Conservation (phyloP, 495 filamentous ascomycete genomes). For the Neurospora sp. region DNA sequence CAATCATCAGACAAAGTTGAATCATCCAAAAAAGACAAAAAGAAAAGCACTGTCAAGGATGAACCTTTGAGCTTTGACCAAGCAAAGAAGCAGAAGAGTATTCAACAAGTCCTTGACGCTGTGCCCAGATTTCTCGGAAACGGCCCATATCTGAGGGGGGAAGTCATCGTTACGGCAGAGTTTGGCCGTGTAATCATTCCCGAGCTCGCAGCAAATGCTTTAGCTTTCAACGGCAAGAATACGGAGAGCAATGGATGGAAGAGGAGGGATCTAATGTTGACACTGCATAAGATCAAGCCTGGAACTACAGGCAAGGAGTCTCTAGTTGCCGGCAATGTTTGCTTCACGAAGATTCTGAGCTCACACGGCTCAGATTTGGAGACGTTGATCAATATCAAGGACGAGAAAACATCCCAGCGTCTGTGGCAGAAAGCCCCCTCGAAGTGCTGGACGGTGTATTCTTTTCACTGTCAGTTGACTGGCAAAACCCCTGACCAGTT, state of each 20-base stretch:
- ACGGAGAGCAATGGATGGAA: constrained; percentile 9
- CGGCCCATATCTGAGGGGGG: constrained; percentile 19
- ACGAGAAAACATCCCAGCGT: constrained; percentile 5
- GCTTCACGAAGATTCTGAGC: constrained; percentile 35
- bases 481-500: constrained; percentile 15
- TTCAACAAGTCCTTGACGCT: neutral
- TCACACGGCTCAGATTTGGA: constrained; percentile 25
- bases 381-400: constrained; percentile 20
- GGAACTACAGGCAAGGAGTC: neutral
- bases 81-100: neutral
- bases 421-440: constrained; percentile 9
- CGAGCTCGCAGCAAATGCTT: constrained; percentile 3
- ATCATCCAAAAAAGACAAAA: neutral
- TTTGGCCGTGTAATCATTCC: constrained; percentile 32
- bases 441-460: constrained; percentile 33
- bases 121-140: constrained; percentile 4
- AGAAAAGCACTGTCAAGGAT: neutral
- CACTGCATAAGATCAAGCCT: neutral
- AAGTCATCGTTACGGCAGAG: constrained; percentile 27
- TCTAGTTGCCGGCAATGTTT: constrained; percentile 5
- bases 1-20: constrained; percentile 4
- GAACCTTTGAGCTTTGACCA: constrained; percentile 1
- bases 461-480: constrained; percentile 35
- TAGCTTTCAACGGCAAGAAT: constrained; percentile 12
- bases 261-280: constrained; percentile 8